These are phyloP conservation scores for Mimosa pudica DNA, from an alignment of 306 rosid genomes.

Conservation along the genomic window DNA sequence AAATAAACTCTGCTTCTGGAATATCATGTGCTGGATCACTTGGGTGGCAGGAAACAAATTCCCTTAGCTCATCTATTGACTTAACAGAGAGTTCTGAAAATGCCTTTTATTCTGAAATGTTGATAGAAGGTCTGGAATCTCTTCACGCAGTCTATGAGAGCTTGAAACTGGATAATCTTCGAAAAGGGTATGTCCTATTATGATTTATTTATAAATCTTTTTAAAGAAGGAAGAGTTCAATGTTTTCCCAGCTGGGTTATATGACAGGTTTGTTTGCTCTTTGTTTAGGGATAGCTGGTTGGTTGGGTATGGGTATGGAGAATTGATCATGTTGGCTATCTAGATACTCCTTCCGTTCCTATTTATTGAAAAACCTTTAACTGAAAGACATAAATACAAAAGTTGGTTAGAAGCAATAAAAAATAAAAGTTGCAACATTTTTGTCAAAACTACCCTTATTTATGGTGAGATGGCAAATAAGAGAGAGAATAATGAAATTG, in stretches of 20 bases:
- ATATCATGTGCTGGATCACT: slow-evolving; percentile 44
- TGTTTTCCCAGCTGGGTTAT: neutral
- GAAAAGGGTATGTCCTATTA: slow-evolving; percentile 59
- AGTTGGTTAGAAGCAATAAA: too few species aligned
- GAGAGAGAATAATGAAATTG: too few species aligned
- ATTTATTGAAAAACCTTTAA: too few species aligned
- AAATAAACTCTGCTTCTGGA: slow-evolving; percentile 53
- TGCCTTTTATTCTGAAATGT: slow-evolving; percentile 59
- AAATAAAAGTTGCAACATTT: too few species aligned
- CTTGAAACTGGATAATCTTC: slow-evolving; percentile 86
- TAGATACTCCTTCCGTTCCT: neutral
- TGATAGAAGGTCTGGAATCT: slow-evolving; percentile 72
- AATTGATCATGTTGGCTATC: slow-evolving; percentile 16
- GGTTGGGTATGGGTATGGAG: slow-evolving; percentile 22
- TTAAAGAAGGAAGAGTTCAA: neutral
- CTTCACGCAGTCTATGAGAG: slow-evolving; percentile 95
- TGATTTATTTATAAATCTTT: slow-evolving; percentile 3
- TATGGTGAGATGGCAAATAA: too few species aligned
- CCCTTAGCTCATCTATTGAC: slow-evolving; percentile 37
- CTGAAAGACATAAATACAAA: too few species aligned
- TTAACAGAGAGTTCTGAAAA: slow-evolving; percentile 43
- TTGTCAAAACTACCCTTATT: too few species aligned
- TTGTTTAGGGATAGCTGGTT: slow-evolving; percentile 26
- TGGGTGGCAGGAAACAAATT: slow-evolving; percentile 43
- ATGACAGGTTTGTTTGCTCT: slow-evolving; percentile 10